Evolutionary conservation across 2,329 filamentous ascomycete species (phyloP), one percentile per base, ranked within the genome.

Genomic region (Exutisphaerella laricina): DNA sequence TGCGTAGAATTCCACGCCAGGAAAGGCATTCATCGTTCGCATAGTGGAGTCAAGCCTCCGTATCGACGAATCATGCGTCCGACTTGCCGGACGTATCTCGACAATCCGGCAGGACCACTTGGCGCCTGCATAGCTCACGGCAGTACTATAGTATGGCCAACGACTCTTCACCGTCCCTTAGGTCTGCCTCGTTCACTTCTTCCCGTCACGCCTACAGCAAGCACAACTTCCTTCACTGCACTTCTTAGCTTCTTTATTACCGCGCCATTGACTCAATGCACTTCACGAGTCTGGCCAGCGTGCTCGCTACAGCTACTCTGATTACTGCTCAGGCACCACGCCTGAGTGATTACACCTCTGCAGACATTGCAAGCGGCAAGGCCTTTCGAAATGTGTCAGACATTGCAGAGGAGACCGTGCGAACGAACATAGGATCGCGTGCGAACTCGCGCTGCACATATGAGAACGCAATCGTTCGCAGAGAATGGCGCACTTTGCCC

Each of bases 321-420:
- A 43, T 44, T 14, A 41, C 46, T 6, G 56, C 56, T 7, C 46
- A 50, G 39, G 43, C 53, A 18, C 55, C 56, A 21, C 50, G 40
- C 43, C 41, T 51, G 36, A 48, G 41, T 38, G 47, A 54, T 41
- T 61, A 52, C 46, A 55, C 55, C 14, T 17, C 51, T 18, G 43
- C 45, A 10, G 48, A 62, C 16, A 56, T 62, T 25, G 41, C 47
- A 12, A 54, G 50, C 28, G 60, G 59, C 37, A 47, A 46, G 12
- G 60, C 60, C n/a, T 62, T 51, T 37, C 39, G 49, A 29, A 57
- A 62, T 25, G 50, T 61, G 18, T 51, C 49, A 10, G 46, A 48
- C 20, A 54, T 57, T n/a, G 56, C 58, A 14, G 39, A 48, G n/a
- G 49, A 57, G 37, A 54, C 57, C 35, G 55, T 61, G 48, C 48